A percentile compares a stretch with the other conserved stretches of the same genome.
Evolutionary conservation across 352 stramenopile species (phyloP).

Genomic region (Pythium aquatile): DNA sequence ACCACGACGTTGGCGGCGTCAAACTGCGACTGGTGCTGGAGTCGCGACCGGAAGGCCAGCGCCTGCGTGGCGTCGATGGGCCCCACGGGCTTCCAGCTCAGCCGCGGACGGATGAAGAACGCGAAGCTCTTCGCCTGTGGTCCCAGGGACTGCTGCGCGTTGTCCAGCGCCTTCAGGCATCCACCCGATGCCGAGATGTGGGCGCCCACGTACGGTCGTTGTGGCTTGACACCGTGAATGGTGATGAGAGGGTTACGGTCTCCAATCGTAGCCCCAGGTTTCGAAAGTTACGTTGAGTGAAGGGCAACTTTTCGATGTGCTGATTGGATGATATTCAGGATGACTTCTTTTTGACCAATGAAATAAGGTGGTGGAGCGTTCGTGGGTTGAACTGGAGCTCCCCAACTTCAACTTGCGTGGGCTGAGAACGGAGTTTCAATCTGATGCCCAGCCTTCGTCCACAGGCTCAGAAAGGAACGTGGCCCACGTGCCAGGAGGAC

Average conservation of each 20-base stretch:
- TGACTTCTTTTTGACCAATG: neutral
- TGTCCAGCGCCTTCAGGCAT: constrained; percentile 33
- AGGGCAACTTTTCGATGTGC: no score
- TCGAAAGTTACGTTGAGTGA: neutral
- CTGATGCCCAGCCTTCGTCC: neutral
- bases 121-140: constrained; percentile 29
- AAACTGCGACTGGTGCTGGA: constrained; percentile 19
- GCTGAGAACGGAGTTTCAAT: neutral
- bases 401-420: constrained; percentile 5
- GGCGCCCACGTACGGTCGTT: constrained; percentile 29
- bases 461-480: constrained; percentile 2
- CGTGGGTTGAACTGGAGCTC: neutral
- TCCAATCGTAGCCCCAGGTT: neutral
- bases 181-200: constrained; percentile 42
- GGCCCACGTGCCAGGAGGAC: neutral
- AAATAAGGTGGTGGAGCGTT: neutral
- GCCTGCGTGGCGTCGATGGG: constrained; percentile 22
- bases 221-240: neutral
- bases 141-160: constrained; percentile 29
- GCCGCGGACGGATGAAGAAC: constrained; percentile 41
- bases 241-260: neutral
- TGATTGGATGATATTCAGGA: neutral
- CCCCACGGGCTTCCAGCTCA: constrained; percentile 33
- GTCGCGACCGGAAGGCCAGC: constrained; percentile 24
- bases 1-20: constrained; percentile 30